Evolutionary conservation across 2,329 filamentous ascomycete genomes (phyloP), one percentile per base, ranked within the genome.

Genomic region (Calcarisporium arbuscula): DNA sequence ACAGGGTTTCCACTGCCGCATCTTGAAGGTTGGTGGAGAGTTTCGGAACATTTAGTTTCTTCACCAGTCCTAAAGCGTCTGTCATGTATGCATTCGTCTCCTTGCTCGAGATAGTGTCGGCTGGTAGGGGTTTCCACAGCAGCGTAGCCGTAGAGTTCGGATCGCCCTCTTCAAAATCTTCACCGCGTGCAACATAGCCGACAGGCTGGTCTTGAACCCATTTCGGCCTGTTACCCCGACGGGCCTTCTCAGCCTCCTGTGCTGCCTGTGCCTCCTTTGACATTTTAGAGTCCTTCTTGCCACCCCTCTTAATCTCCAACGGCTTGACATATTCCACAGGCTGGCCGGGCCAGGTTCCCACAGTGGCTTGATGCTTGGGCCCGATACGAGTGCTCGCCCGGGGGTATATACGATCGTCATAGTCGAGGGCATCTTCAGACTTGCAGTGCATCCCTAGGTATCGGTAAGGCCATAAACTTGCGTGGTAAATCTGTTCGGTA

Each of bases 401-500:
- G 8, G 92, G 92, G 54, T 96, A 96, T 45, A 98, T 96, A 44
- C 92, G 82, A 58, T 98, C 92, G 52, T 98, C 92, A 54, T 95
- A 94, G 57, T 98, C 92, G 19, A 98, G 68, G 1, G 87, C 92
- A 63, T 98, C 92, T 58, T 96, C 89, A 1, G 92, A 84, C 46
- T 88, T 85, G 61, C 89, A 95, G 61, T 98, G 92, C 47, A 95
- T 88, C 23, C 92, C 92, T 6, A 98, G 67, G 58, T 98, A 98
- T 41, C 92, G 79, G 66, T 92, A 96, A 3, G 88, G 89, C 92
- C 92, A 98, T 52, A 95, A 76, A 51, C 87, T 92, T 20, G 90
- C 88, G 48, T 95, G 84, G 39, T 92, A 86, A 38, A 90, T 83
- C 56, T 96, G 90, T 53, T 94, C 88, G 37, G 83, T 77, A 0